phyloP scores from a whole-genome alignment of 495 filamentous ascomycete genomes.

The Penicillium coprophilum region DNA sequence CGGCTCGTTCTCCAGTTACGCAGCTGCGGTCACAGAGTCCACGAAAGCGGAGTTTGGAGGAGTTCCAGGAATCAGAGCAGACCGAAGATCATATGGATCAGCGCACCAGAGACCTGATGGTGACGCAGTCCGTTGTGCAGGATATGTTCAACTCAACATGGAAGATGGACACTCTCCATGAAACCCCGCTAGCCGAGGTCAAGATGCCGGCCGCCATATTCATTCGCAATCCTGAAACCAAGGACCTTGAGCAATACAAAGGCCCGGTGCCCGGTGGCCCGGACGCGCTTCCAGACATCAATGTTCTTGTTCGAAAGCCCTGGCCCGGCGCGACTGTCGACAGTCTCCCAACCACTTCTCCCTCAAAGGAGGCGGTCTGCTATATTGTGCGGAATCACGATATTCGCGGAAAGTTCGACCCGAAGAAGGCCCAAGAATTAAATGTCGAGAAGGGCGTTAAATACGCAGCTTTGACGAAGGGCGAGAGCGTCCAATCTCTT shows the following conservation, averaged over 20 bases:
- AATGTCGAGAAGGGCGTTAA: constrained; percentile 54
- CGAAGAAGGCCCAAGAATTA: constrained; percentile 56
- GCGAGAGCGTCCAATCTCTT: constrained; percentile 51
- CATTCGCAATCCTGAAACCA: constrained; percentile 62
- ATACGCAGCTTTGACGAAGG: constrained; percentile 56
- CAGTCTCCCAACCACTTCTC: constrained; percentile 63
- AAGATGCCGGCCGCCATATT: constrained; percentile 68
- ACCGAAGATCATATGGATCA: constrained; percentile 17
- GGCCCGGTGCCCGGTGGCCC: constrained; percentile 60
- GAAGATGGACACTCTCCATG: constrained; percentile 65
- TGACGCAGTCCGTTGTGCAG: constrained; percentile 60
- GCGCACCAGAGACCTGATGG: constrained; percentile 43
- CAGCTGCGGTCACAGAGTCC: constrained; percentile 32
- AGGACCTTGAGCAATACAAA: constrained; percentile 62
- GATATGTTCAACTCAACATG: constrained; percentile 84
- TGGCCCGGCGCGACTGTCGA: constrained; percentile 75
- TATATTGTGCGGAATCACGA: constrained; percentile 79
- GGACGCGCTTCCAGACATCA: constrained; percentile 58
- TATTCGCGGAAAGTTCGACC: constrained; percentile 76
- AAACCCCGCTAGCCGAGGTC: constrained; percentile 63
- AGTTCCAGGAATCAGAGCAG: constrained; percentile 44
- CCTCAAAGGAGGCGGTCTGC: constrained; percentile 66
- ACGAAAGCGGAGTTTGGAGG: constrained; percentile 63
- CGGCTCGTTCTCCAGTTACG: constrained; percentile 5
- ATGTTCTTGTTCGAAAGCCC: constrained; percentile 71